Percentiles rank a stretch among this genome's conserved stretches.
Evolutionary conservation across 352 stramenopile genomes (phyloP).

Genomic region (Phytophthora lateralis): DNA sequence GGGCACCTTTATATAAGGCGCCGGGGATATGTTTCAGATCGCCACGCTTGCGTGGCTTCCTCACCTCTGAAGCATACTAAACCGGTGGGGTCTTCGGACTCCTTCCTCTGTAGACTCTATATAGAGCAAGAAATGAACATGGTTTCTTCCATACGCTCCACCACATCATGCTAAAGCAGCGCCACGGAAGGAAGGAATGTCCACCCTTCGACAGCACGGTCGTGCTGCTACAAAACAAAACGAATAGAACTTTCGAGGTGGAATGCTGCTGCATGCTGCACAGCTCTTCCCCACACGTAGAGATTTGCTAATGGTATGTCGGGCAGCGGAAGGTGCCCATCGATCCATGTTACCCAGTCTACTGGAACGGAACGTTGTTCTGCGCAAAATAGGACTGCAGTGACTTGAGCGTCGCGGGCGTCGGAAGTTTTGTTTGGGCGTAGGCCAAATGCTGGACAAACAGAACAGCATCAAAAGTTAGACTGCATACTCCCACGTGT

Average conservation of each 20-base stretch:
- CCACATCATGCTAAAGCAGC: slow-evolving; percentile 10
- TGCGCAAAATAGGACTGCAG: slow-evolving; percentile 71
- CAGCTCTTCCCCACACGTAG: slow-evolving; percentile 15
- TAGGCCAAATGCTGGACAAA: slow-evolving; percentile 53
- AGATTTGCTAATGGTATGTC: slow-evolving; percentile 20
- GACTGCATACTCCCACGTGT: not conserved
- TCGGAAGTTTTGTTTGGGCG: slow-evolving; percentile 48
- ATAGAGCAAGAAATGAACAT: slow-evolving; percentile 49
- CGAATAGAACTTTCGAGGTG: slow-evolving; percentile 29
- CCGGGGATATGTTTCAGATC: slow-evolving; percentile 25
- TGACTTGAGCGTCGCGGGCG: slow-evolving; percentile 33
- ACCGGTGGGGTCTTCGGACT: slow-evolving; percentile 10
- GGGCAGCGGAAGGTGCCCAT: slow-evolving; percentile 19
- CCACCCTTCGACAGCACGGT: slow-evolving; percentile 1
- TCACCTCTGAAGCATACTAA: slow-evolving; percentile 25
- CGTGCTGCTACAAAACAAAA: slow-evolving; percentile 18
- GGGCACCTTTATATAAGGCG: slow-evolving; percentile 4
- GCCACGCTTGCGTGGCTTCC: slow-evolving; percentile 14
- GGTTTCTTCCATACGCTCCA: slow-evolving; percentile 29
- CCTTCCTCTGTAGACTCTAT: slow-evolving; percentile 35
- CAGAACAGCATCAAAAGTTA: slow-evolving; percentile 30
- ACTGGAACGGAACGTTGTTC: slow-evolving; percentile 74
- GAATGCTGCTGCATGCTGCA: slow-evolving; percentile 24
- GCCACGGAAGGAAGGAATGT: slow-evolving; percentile 12
- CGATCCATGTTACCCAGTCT: slow-evolving; percentile 29